Conservation (phyloP, 441 rosid genomes). For the Jatropha podagrica region DNA sequence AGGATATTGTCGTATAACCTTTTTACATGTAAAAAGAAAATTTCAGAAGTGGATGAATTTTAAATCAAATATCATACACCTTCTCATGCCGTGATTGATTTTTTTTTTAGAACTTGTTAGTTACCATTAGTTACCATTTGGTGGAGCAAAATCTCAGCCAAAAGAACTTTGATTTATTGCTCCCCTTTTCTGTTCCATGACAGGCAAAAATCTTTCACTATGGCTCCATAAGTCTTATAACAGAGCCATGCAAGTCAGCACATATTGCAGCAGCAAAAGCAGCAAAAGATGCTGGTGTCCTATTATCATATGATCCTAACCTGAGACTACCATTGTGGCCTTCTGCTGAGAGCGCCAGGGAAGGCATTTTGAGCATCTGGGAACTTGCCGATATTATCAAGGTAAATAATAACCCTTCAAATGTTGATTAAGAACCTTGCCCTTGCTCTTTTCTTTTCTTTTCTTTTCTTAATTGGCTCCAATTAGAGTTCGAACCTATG, state of each 20-base stretch:
- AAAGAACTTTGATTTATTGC: slow-evolving; percentile 4
- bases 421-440: background rate
- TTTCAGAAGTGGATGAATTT: background rate
- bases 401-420: slow-evolving; percentile 32
- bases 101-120: background rate
- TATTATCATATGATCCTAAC: slow-evolving; percentile 90
- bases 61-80: background rate
- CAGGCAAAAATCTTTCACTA: slow-evolving; percentile 92
- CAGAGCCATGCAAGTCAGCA: slow-evolving; percentile 92
- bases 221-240: slow-evolving; percentile 93
- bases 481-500: too few relatives aligned
- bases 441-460: too few relatives aligned
- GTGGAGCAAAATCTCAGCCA: slow-evolving; percentile 1
- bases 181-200: slow-evolving; percentile 16
- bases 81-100: background rate
- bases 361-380: slow-evolving; percentile 86
- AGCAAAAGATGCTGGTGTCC: slow-evolving; percentile 84
- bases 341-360: slow-evolving; percentile 75
- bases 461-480: too few relatives aligned
- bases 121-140: background rate
- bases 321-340: slow-evolving; percentile 95
- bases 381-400: slow-evolving; percentile 83
- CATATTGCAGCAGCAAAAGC: slow-evolving; percentile 90
- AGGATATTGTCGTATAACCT: background rate
- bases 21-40: background rate